phyloP scores from a whole-genome alignment of 2,329 filamentous ascomycete species.

The Colletotrichum cereale region DNA sequence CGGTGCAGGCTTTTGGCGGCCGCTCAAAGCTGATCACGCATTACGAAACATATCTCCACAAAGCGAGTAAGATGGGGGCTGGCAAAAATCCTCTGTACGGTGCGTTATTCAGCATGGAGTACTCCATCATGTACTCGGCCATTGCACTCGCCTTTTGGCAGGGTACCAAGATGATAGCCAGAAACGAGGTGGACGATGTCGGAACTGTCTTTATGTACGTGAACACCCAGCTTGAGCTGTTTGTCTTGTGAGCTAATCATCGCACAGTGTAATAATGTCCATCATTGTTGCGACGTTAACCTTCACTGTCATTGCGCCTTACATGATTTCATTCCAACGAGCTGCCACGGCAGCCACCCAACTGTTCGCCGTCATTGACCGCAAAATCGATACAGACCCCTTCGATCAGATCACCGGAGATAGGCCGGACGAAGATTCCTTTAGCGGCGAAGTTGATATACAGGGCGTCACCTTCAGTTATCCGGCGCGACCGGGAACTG shows the following conservation, averaged over 20 bases:
- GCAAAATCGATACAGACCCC: constrained; percentile 44
- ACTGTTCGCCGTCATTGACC: constrained; percentile 45
- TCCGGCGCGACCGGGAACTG: constrained; percentile 34
- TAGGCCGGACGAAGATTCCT: neutral
- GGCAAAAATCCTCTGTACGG: constrained; percentile 46
- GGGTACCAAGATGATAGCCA: constrained; percentile 53
- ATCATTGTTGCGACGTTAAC: constrained; percentile 44
- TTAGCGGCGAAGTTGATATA: neutral
- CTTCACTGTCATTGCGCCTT: constrained; percentile 40
- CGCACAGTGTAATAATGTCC: constrained; percentile 44
- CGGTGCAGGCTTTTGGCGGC: constrained; percentile 38
- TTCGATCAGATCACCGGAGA: constrained; percentile 21
- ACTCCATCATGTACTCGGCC: constrained; percentile 53
- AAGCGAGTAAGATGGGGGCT: constrained; percentile 47
- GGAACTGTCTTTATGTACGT: constrained; percentile 39
- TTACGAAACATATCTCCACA: constrained; percentile 12
- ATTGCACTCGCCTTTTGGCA: constrained; percentile 43
- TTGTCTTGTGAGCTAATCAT: neutral
- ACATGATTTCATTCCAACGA: constrained; percentile 42
- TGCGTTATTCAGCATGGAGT: constrained; percentile 51
- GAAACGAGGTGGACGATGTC: constrained; percentile 25
- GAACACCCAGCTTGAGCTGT: neutral
- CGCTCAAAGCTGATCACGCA: constrained; percentile 26
- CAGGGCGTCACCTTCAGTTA: neutral
- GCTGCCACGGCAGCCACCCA: constrained; percentile 43